Percentiles rank a stretch among this genome's conserved stretches.
These are phyloP conservation scores for Prunus salicina DNA, from an alignment of 306 rosid species.

Conservation along the genomic window DNA sequence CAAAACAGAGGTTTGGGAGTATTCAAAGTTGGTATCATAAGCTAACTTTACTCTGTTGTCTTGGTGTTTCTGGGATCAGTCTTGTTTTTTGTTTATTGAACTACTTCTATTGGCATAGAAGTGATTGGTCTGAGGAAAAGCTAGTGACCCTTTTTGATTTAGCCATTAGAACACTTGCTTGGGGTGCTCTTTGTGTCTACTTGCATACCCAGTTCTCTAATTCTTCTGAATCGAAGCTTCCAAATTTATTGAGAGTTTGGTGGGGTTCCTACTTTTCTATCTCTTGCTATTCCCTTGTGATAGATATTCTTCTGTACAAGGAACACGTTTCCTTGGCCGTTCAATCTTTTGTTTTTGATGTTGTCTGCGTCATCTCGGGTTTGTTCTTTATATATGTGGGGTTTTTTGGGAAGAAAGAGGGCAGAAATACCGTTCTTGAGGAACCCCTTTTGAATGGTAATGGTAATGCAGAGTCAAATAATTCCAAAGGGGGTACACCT, in stretches of 20 bases:
- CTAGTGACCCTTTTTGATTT: conserved; percentile 42
- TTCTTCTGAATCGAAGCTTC: conserved; percentile 20
- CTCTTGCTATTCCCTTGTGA: conserved; percentile 44
- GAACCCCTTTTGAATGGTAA: conserved; percentile 68
- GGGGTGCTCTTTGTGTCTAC: conserved; percentile 45
- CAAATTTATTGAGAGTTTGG: conserved; percentile 48
- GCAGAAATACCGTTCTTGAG: conserved; percentile 36
- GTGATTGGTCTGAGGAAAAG: conserved; percentile 36
- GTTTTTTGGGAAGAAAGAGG: conserved; percentile 30
- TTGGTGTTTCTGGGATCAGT: conserved; percentile 34
- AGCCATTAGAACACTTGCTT: conserved; percentile 38
- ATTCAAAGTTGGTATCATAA: conserved; percentile 20
- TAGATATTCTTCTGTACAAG: conserved; percentile 35
- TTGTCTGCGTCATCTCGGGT: conserved; percentile 36
- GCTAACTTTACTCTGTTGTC: conserved; percentile 20
- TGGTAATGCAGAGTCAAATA: conserved; percentile 25
- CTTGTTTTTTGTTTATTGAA: conserved; percentile 38
- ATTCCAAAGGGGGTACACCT: conserved; percentile 29
- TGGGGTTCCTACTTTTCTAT: conserved; percentile 46
- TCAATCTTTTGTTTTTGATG: conserved; percentile 43
- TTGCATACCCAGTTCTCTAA: conserved; percentile 26
- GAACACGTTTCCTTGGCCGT: conserved; percentile 32
- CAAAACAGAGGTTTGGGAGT: conserved; percentile 20
- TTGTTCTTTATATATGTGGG: conserved; percentile 45
- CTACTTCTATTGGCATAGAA: conserved; percentile 46